phyloP scores from a whole-genome alignment of 305 asterid genomes.

The Fraxinus platypoda region DNA sequence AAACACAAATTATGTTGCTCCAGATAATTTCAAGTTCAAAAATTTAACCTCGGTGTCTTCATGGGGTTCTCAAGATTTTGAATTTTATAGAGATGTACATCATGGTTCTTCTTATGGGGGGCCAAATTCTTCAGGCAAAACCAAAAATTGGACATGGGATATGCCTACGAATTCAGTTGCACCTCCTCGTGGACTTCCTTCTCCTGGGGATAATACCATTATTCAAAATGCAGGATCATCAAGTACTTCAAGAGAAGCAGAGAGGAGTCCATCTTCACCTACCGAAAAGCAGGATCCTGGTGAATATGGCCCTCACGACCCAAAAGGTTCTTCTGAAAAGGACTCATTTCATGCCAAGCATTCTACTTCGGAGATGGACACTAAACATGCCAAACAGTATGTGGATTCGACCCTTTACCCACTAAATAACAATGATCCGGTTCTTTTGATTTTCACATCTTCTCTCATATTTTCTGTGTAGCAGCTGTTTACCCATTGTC shows the following conservation, averaged over 20 bases:
- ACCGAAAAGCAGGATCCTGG: constrained; percentile 39
- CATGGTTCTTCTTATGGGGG: constrained; percentile 36
- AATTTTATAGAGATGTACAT: constrained; percentile 37
- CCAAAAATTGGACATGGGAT: constrained; percentile 38
- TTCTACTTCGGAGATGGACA: constrained; percentile 46
- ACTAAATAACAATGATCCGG: background rate
- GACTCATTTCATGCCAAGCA: constrained; percentile 37
- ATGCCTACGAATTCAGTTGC: constrained; percentile 30
- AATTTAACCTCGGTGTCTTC: constrained; percentile 37
- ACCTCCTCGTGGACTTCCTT: constrained; percentile 39
- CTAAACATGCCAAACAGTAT: constrained; percentile 53
- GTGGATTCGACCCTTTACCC: constrained; percentile 24
- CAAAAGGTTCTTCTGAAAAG: constrained; percentile 36
- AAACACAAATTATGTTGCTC: constrained; percentile 39
- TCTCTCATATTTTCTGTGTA: background rate
- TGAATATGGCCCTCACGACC: constrained; percentile 39
- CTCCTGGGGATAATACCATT: constrained; percentile 32
- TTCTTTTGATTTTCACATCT: background rate
- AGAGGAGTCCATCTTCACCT: constrained; percentile 31
- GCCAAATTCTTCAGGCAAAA: constrained; percentile 25
- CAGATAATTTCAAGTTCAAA: constrained; percentile 42
- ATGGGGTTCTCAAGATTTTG: constrained; percentile 56
- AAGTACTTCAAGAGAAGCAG: constrained; percentile 37
- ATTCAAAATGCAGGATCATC: constrained; percentile 30
- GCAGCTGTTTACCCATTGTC: background rate